Evolutionary conservation across 2,329 filamentous ascomycete genomes (phyloP).

Genomic region (Arthrobotrys iridis): DNA sequence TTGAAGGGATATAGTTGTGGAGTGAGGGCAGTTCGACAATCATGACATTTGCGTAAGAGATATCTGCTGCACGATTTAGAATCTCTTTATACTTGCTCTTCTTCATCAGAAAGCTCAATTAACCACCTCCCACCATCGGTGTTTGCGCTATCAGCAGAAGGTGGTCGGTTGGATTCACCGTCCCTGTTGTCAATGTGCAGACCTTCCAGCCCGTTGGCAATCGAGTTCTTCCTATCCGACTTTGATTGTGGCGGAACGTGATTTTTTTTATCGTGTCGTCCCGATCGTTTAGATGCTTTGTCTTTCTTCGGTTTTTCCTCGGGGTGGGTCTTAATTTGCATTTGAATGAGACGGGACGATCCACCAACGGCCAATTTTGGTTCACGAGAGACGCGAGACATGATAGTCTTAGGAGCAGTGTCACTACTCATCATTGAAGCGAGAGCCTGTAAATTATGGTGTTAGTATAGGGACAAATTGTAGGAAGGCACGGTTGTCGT

Average conservation of each 20-base stretch:
- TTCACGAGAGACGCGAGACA: conserved; percentile 73
- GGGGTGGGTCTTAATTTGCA: conserved; percentile 9
- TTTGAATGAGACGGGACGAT: conserved; percentile 32
- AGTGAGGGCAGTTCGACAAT: not conserved
- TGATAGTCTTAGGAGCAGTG: conserved; percentile 78
- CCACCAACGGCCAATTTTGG: conserved; percentile 58
- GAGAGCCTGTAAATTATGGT: conserved; percentile 75
- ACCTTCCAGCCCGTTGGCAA: conserved; percentile 6
- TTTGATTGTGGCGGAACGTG: not conserved
- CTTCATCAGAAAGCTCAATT: not conserved
- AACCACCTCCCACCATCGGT: not conserved
- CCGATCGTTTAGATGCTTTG: conserved; percentile 2
- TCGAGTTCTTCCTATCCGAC: conserved; percentile 3
- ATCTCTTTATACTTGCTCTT: not conserved
- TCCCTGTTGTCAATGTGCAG: conserved; percentile 31
- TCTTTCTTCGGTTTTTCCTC: conserved; percentile 31
- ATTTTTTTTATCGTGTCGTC: conserved; percentile 15
- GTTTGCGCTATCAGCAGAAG: not conserved
- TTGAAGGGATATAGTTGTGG: not conserved
- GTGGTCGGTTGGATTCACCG: not conserved
- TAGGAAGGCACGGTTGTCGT: conserved; percentile 57
- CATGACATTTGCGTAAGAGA: not conserved
- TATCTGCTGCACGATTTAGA: not conserved
- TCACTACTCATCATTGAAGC: conserved; percentile 88
- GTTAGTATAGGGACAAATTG: not conserved